Conservation (phyloP, 2,329 filamentous ascomycete genomes). For the Fonsecaea erecta region DNA sequence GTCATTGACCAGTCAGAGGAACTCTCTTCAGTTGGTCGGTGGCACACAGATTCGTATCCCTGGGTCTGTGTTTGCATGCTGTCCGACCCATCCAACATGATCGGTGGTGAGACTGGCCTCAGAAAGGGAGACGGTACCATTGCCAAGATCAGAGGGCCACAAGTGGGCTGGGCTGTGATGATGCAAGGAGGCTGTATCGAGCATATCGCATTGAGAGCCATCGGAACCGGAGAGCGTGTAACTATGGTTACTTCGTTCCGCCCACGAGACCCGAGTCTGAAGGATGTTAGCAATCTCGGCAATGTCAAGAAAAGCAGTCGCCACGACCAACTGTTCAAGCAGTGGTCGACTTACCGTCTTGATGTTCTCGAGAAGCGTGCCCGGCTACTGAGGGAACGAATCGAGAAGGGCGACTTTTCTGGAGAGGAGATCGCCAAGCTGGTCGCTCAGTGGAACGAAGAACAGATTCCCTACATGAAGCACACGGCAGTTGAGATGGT, state of each 20-base stretch:
- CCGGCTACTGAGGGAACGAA: constrained; percentile 12
- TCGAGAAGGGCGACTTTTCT: constrained; percentile 7
- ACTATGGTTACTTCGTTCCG: constrained; percentile 41
- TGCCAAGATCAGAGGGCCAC: constrained; percentile 32
- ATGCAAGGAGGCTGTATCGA: constrained; percentile 41
- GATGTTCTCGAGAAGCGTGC: constrained; percentile 26
- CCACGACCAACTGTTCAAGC: constrained; percentile 23
- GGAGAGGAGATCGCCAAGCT: constrained; percentile 20
- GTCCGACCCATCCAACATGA: constrained; percentile 39
- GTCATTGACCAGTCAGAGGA: constrained; percentile 20
- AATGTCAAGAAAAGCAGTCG: constrained; percentile 25
- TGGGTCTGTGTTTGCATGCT: constrained; percentile 44
- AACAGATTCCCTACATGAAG: constrained; percentile 22
- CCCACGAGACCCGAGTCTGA: constrained; percentile 25
- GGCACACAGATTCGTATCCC: constrained; percentile 37
- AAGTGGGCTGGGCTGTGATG: constrained; percentile 39
- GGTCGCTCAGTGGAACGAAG: constrained; percentile 23
- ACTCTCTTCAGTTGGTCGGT: constrained; percentile 27
- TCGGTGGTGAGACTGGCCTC: constrained; percentile 41
- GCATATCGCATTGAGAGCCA: constrained; percentile 39
- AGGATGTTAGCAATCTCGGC: constrained; percentile 23
- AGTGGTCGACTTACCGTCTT: constrained; percentile 27
- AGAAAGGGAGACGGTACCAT: constrained; percentile 35
- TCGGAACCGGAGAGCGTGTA: constrained; percentile 38
- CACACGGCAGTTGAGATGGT: constrained; percentile 25